phyloP scores from a whole-genome alignment of 140 eudicot species.

The Cichorium intybus region DNA sequence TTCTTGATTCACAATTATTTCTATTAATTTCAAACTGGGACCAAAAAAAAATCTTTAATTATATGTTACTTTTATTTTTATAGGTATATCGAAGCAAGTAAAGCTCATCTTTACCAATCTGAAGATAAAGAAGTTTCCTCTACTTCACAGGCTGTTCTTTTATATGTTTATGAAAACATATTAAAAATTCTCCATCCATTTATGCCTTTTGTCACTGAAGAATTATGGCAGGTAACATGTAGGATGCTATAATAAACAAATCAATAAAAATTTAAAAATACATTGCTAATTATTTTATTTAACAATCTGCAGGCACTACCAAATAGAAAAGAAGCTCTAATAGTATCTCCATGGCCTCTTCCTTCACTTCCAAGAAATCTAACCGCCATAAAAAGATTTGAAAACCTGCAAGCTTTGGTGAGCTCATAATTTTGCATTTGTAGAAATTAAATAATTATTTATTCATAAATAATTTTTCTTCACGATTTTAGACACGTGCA shows the following conservation, averaged over 20 bases:
- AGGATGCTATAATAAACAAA: not conserved
- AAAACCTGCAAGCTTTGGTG: slow-evolving; percentile 90
- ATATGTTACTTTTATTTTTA: not conserved
- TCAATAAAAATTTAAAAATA: not conserved
- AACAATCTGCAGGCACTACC: slow-evolving; percentile 71
- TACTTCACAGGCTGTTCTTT: slow-evolving; percentile 84
- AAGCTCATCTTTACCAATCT: slow-evolving; percentile 82
- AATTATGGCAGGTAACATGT: slow-evolving; percentile 92
- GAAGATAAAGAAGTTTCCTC: slow-evolving; percentile 47
- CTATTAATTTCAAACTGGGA: no score
- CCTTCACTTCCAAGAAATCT: slow-evolving; percentile 78
- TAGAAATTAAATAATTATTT: slow-evolving; percentile 7
- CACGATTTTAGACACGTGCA: slow-evolving; percentile 63
- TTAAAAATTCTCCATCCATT: slow-evolving; percentile 86
- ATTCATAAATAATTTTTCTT: slow-evolving; percentile 7
- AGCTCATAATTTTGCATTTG: slow-evolving; percentile 16
- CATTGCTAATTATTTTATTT: not conserved
- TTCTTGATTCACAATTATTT: not conserved
- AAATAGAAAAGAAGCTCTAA: slow-evolving; percentile 69
- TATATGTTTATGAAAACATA: slow-evolving; percentile 80
- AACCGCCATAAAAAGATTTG: slow-evolving; percentile 76
- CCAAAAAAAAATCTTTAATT: not conserved
- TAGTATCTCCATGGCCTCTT: slow-evolving; percentile 84
- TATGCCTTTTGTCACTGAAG: slow-evolving; percentile 98
- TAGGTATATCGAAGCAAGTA: slow-evolving; percentile 99